Conservation (phyloP, 148 eudicot genomes). For the Rhododendron vialii region DNA sequence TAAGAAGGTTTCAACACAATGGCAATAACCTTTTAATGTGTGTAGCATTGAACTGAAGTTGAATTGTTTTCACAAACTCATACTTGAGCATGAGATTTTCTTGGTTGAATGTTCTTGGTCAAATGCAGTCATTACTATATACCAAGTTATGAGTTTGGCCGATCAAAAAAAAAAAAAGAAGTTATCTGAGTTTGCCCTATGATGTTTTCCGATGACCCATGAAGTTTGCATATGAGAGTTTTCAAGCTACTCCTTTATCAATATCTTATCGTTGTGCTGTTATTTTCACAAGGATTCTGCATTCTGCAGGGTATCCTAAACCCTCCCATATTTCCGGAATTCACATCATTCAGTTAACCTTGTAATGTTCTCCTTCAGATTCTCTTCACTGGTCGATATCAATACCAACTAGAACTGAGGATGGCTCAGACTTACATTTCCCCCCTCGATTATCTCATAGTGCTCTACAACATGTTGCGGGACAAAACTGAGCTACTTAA, state of each 20-base stretch:
- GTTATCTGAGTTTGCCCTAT: background rate
- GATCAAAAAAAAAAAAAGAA: no score
- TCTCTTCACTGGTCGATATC: background rate
- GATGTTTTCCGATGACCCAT: background rate
- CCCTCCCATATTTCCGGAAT: background rate
- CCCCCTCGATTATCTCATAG: background rate
- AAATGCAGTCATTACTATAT: background rate
- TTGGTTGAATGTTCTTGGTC: background rate
- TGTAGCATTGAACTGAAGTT: background rate
- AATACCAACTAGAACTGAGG: background rate
- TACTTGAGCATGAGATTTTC: background rate
- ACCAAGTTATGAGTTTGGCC: background rate
- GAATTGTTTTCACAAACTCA: background rate
- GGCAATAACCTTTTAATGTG: background rate
- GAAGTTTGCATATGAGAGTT: background rate
- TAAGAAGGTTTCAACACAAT: background rate
- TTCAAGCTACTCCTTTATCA: background rate
- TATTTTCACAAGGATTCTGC: background rate
- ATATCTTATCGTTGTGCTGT: background rate
- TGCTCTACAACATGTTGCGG: background rate
- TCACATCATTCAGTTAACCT: background rate
- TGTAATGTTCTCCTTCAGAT: background rate
- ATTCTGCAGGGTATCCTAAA: background rate
- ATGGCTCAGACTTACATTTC: background rate
- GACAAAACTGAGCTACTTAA: background rate